Evolutionary conservation across 176 grass and related monocot species (phyloP).

Genomic region (Sorghum bicolor): DNA sequence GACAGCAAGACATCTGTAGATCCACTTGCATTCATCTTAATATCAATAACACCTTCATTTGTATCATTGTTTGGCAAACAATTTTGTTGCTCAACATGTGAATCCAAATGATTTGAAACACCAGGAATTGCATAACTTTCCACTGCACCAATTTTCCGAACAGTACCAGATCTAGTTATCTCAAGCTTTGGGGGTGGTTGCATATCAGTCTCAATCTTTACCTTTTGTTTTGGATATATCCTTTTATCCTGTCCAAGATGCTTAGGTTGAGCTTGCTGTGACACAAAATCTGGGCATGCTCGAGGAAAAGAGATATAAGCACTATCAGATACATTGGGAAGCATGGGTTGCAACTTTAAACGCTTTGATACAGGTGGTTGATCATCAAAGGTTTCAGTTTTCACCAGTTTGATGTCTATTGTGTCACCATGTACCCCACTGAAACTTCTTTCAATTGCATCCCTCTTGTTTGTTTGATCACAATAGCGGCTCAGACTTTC

Average conservation of each 20-base stretch:
- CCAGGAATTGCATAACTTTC: conserved; percentile 27
- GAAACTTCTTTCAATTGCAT: conserved; percentile 26
- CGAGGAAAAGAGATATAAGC: conserved; percentile 28
- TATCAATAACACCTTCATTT: conserved; percentile 34
- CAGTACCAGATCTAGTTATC: conserved; percentile 22
- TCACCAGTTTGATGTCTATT: conserved; percentile 46
- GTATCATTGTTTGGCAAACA: conserved; percentile 36
- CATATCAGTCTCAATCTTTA: conserved; percentile 26
- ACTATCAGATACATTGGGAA: conserved; percentile 35
- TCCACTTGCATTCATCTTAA: conserved; percentile 46
- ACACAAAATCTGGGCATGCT: conserved; percentile 33
- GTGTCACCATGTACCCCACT: conserved; percentile 29
- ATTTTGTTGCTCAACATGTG: conserved; percentile 55
- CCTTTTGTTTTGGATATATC: conserved; percentile 35
- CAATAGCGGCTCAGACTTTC: conserved; percentile 31
- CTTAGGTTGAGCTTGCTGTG: conserved; percentile 27
- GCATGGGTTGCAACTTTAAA: conserved; percentile 35
- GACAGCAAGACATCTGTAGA: conserved; percentile 36
- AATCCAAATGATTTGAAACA: conserved; percentile 29
- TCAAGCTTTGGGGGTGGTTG: conserved; percentile 10
- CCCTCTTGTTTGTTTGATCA: conserved; percentile 36
- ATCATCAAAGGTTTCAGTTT: conserved; percentile 53
- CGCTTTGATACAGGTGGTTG: conserved; percentile 54
- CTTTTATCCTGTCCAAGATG: conserved; percentile 41
- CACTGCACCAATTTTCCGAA: conserved; percentile 30